phyloP scores from a whole-genome alignment of 139 green algal genomes.

The Microglena sp. region DNA sequence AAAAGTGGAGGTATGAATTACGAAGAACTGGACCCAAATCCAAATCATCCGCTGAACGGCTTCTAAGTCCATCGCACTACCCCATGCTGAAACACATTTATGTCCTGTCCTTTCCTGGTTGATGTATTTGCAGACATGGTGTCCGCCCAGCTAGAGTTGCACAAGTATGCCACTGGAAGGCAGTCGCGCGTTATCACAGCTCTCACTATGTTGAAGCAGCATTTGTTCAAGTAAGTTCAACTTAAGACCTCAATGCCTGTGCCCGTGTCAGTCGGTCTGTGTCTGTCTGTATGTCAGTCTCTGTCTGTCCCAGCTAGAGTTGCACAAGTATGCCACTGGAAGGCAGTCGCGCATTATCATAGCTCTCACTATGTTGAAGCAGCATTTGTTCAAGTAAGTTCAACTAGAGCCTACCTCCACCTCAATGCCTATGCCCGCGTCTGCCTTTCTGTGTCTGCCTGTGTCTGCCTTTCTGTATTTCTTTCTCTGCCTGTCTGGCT shows the following conservation, averaged over 20 bases:
- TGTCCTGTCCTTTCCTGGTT: too few species aligned
- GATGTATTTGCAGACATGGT: conserved; percentile 97
- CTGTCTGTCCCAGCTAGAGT: conserved; percentile 71
- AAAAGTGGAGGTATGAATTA: too few species aligned
- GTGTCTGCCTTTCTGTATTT: too few species aligned
- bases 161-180: conserved; percentile 77
- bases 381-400: conserved; percentile 84
- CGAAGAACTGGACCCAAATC: too few species aligned
- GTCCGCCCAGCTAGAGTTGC: conserved; percentile 77
- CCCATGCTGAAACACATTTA: too few species aligned
- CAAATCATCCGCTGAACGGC: too few species aligned
- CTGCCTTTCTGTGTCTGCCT: too few species aligned
- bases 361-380: conserved; percentile 92
- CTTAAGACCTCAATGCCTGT: not conserved
- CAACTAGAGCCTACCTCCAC: not conserved
- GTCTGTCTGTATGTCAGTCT: too few species aligned
- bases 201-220: conserved; percentile 91
- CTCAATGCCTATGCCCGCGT: not conserved
- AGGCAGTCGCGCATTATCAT: conserved; percentile 77
- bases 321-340: conserved; percentile 84
- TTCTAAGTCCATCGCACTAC: too few species aligned
- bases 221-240: conserved; percentile 79
- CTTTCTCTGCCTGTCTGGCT: conserved; percentile 8
- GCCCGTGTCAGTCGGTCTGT: too few species aligned
- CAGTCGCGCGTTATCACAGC: conserved; percentile 80